These are phyloP conservation scores for Nemania sp. DNA, from an alignment of 2,329 filamentous ascomycete genomes.

Conservation along the genomic window DNA sequence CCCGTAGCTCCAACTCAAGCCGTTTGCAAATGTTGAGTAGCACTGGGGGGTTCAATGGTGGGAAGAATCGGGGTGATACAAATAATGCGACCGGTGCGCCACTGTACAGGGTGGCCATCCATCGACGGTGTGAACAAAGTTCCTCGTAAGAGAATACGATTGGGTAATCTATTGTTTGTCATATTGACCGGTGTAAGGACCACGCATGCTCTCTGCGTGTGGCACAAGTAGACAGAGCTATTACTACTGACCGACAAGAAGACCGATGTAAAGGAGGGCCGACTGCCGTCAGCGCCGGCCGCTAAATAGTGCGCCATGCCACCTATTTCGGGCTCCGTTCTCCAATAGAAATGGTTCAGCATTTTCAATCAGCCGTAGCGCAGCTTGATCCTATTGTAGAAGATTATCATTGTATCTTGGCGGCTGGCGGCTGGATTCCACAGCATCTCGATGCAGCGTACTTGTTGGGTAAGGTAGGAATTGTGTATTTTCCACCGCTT, in stretches of 20 bases:
- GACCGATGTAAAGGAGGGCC: neutral
- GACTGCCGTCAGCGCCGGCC: neutral
- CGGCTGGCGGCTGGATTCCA: constrained; percentile 1
- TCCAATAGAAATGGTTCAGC: neutral
- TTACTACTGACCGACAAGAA: constrained; percentile 8
- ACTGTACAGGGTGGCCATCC: constrained; percentile 19
- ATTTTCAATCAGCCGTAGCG: neutral
- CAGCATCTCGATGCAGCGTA: neutral
- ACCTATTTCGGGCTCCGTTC: constrained; percentile 6
- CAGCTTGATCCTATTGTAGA: neutral
- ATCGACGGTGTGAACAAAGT: constrained; percentile 14
- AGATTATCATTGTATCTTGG: neutral
- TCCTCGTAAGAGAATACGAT: constrained; percentile 9
- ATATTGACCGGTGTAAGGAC: constrained; percentile 10
- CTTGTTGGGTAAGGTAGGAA: neutral
- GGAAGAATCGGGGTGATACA: constrained; percentile 16
- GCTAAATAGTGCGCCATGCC: neutral
- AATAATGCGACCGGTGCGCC: constrained; percentile 24
- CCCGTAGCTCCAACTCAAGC: neutral
- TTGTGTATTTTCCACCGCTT: constrained; percentile 3
- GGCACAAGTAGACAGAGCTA: constrained; percentile 1
- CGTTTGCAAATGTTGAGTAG: constrained; percentile 1
- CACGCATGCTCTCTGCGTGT: constrained; percentile 2
- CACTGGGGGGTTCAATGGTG: neutral
- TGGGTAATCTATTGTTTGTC: constrained; percentile 14